Base-by-base conservation (phyloP, 768 basidiomycete species). In the Phylloporus sp. region DNA sequence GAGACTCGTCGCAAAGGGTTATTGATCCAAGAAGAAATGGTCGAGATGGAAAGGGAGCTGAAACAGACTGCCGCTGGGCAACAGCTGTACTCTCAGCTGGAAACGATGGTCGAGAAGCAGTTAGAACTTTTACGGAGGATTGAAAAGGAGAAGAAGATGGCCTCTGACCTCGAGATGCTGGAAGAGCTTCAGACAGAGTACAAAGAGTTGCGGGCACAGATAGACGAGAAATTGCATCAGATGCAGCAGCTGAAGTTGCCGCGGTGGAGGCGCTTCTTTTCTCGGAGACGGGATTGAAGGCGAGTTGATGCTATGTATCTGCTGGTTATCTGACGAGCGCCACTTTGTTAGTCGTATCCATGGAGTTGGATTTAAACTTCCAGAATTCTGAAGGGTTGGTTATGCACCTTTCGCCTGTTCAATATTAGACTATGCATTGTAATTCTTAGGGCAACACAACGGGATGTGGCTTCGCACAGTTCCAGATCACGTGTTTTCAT, bases 211-310 rank as follows among this genome's bases (percentile, higher is more conserved):
- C 54, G 42, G 1, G 1, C 0, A 6, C 49, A 55, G 18, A 34
- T 55, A 24, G 52, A 58, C 23, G 42, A 50, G 15, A 47, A 8
- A 47, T n/a, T 59, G 20, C 29, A 6, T 28, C 52, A 54, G 23
- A 52, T 56, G 60, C 26, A 55, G 9, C 32, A 41, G 28, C 39
- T 61, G 26, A 61, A 49, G 32, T 11, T 50, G 28, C 20, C 60
- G 12, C 12, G 45, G 43, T 36, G 45, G 6, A 48, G 23, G 41
- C 55, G 53, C 28, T 27, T 48, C 8, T 22, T 57, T 32, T 3
- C 27, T 5, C 9, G 32, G 16, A 48, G 16, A 40, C 9, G 43
- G 15, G 29, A 36, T 18, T 36, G 35, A 36, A 20, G 43, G 43
- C 8, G 28, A 22, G 20, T 31, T 12, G 20, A 22, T 20, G 29